These are phyloP conservation scores for Paecilomyces formosus DNA, from an alignment of 2,329 filamentous ascomycete genomes.

Conservation along the genomic window DNA sequence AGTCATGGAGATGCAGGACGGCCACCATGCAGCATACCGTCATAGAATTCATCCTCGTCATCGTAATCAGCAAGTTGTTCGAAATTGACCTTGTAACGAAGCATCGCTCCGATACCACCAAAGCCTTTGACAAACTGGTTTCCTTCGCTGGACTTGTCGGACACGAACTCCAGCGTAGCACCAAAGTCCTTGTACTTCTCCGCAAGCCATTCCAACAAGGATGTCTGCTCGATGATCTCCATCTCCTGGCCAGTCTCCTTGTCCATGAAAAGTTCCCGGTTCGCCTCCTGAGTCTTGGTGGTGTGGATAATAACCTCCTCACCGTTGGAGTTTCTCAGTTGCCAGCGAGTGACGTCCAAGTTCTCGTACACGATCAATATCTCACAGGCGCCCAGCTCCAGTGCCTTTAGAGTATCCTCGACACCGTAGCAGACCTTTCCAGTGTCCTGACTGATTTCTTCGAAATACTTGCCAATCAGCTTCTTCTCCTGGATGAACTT, in stretches of 20 bases:
- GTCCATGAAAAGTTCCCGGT: constrained; percentile 85
- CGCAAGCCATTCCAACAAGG: constrained; percentile 99
- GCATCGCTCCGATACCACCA: constrained; percentile 92
- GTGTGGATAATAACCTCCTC: constrained; percentile 72
- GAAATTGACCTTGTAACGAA: constrained; percentile 99
- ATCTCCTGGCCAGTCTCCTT: constrained; percentile 95
- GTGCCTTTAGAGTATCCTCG: constrained; percentile 91
- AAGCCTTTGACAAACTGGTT: constrained; percentile 99
- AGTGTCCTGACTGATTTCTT: constrained; percentile 96
- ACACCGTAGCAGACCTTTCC: constrained; percentile 97
- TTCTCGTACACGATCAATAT: constrained; percentile 96
- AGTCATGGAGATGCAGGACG: constrained; percentile 2
- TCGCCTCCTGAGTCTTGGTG: constrained; percentile 74
- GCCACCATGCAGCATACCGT: constrained; percentile 40
- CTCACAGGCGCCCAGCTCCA: constrained; percentile 93
- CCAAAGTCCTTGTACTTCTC: constrained; percentile 98
- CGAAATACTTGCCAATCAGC: constrained; percentile 97
- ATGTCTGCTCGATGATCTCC: constrained; percentile 79
- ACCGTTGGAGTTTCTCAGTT: constrained; percentile 71
- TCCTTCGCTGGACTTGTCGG: constrained; percentile 92
- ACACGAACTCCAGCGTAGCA: constrained; percentile 92
- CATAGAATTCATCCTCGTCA: constrained; percentile 91
- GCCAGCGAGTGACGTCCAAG: constrained; percentile 86
- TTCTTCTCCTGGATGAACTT: constrained; percentile 99
- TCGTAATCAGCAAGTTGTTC: constrained; percentile 91